Base-by-base conservation (phyloP, 1,284 basidiomycete genomes). In the Austropuccinia psidii region DNA sequence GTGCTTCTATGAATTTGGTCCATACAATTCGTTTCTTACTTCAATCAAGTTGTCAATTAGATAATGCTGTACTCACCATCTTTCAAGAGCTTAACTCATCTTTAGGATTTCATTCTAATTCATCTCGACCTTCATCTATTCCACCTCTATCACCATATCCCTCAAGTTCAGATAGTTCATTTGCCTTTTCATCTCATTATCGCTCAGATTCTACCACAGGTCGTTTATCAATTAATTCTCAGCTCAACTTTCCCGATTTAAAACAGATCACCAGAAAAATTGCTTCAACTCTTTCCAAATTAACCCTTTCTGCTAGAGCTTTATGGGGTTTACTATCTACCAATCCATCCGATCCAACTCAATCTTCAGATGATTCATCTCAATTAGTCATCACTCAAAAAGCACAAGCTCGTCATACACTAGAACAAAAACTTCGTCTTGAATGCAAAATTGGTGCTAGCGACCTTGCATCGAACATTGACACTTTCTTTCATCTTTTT, bases 61-160 rank as follows among this genome's bases (percentile, higher is more conserved):
- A 73, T 55, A 73, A 47, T 24, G 49, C 70, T 17, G 61, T 73
- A 15, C 41, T 65, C 1, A 57, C 70, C 2, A 61, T 57, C 33
- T 43, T 64, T 13, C 27, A 52, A 15, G 60, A 73, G 4, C 52
- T 50, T 0, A 31, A 29, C 31, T 27, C 37, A 81, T 86, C 41
- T 83, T 87, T 24, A 87, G 90, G 84, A 77, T 79, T 29, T 75
- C 19, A 81, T 84, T 81, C 47, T 74, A 80, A 27, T 78, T 80
- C 65, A 73, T 78, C 78, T 19, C 77, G 69, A 15, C 73, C 76
- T 15, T 64, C 66, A 58, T 74, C 60, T 11, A 61, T 21, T 27
- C 52, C 52, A 29, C 57, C 41, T 50, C 55, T 57, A 62, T 43
- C 65, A 3, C 75, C 65, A 31, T 61, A 47, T 62, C 43, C 62